Conservation (phyloP, 768 basidiomycete genomes). For the Mycena pura region DNA sequence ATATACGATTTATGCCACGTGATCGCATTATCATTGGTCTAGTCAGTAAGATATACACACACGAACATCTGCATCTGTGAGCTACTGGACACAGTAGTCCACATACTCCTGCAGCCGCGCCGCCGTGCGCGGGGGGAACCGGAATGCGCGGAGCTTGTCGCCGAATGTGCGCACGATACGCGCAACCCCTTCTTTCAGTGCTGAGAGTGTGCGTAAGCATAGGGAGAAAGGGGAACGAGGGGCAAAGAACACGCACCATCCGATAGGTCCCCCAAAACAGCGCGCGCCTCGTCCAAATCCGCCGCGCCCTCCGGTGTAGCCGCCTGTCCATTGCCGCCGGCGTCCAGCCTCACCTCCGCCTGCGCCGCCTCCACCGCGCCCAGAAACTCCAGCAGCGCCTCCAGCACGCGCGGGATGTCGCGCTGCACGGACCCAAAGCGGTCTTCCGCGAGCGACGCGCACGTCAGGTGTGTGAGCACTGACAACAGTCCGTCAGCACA, state of each 20-base stretch:
- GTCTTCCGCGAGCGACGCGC: slow-evolving; percentile 81
- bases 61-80: too few species aligned
- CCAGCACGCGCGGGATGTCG: slow-evolving; percentile 83
- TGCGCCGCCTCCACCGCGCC: slow-evolving; percentile 71
- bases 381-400: slow-evolving; percentile 75
- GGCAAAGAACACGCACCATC: slow-evolving; percentile 56
- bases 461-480: slow-evolving; percentile 74
- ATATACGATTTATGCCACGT: too few species aligned
- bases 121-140: slow-evolving; percentile 73
- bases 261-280: slow-evolving; percentile 57
- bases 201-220: slow-evolving; percentile 40
- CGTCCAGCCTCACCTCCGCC: slow-evolving; percentile 50
- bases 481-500: too few species aligned
- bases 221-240: neutral
- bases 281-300: slow-evolving; percentile 63
- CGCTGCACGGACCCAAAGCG: slow-evolving; percentile 83
- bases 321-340: slow-evolving; percentile 39
- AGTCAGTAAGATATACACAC: too few species aligned
- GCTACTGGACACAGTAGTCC: slow-evolving; percentile 50
- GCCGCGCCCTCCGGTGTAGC: slow-evolving; percentile 44
- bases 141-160: slow-evolving; percentile 76
- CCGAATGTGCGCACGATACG: slow-evolving; percentile 77
- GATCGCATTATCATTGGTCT: too few species aligned
- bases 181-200: slow-evolving; percentile 69
- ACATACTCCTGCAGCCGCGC: slow-evolving; percentile 73